phyloP scores from a whole-genome alignment of 331 rosid species.

The Rosa hybrid region DNA sequence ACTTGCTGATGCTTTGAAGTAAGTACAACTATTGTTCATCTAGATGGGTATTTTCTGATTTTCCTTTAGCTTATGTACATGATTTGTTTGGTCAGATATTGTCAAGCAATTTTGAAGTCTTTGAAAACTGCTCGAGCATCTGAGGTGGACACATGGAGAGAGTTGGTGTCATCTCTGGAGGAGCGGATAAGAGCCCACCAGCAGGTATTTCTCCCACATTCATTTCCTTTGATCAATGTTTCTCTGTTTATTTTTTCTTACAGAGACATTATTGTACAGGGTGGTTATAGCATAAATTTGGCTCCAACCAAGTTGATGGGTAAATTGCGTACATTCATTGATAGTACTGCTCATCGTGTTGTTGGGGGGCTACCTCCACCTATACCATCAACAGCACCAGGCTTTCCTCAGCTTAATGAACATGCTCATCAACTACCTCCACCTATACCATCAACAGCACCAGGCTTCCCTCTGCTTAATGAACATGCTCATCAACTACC shows the following conservation, averaged over 20 bases:
- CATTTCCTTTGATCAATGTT: neutral
- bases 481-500: slow-evolving; percentile 2
- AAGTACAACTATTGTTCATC: slow-evolving; percentile 6
- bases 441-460: slow-evolving; percentile 25
- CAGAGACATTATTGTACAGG: slow-evolving; percentile 25
- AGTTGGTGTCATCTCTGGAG: slow-evolving; percentile 27
- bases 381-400: slow-evolving; percentile 19
- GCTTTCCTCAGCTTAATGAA: neutral
- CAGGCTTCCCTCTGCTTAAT: neutral
- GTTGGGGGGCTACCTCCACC: slow-evolving; percentile 44
- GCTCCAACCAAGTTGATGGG: slow-evolving; percentile 38
- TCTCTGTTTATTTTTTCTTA: neutral
- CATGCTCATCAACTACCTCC: slow-evolving; percentile 19
- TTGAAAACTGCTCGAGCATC: slow-evolving; percentile 32
- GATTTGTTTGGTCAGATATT: slow-evolving; percentile 34
- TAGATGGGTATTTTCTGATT: neutral
- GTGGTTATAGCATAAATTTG: slow-evolving; percentile 36
- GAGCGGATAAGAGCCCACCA: slow-evolving; percentile 36
- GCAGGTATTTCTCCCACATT: slow-evolving; percentile 27
- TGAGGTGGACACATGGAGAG: slow-evolving; percentile 36
- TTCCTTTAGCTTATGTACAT: slow-evolving; percentile 3
- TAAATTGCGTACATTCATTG: slow-evolving; percentile 39
- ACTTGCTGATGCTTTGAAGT: slow-evolving; percentile 37
- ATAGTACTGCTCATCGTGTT: slow-evolving; percentile 41
- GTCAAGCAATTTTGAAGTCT: slow-evolving; percentile 34